Conservation (phyloP, 805 yeast genomes). For the Ogataea populi-albae region DNA sequence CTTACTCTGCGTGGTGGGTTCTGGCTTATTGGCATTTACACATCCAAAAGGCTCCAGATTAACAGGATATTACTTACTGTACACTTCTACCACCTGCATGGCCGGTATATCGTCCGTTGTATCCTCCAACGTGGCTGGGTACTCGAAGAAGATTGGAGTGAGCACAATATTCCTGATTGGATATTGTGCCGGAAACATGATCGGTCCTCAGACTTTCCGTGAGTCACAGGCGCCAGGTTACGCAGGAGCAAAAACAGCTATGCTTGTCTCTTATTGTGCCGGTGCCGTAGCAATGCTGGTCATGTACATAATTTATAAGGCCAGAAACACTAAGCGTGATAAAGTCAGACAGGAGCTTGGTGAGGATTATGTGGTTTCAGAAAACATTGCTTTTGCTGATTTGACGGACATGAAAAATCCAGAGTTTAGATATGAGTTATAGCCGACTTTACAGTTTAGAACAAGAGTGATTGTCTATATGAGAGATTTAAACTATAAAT, state of each 20-base stretch:
- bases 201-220: constrained; percentile 67
- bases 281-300: constrained; percentile 1
- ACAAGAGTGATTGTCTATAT: too few relatives aligned
- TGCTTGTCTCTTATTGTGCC: constrained; percentile 38
- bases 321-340: constrained; percentile 39
- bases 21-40: constrained; percentile 24
- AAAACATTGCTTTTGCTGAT: constrained; percentile 42
- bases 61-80: constrained; percentile 3
- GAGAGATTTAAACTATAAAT: too few relatives aligned
- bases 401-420: constrained; percentile 53
- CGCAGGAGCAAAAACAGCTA: constrained; percentile 48
- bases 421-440: constrained; percentile 40
- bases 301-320: constrained; percentile 26
- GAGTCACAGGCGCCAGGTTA: constrained; percentile 52
- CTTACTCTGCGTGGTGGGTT: constrained; percentile 15
- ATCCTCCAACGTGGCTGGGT: constrained; percentile 41
- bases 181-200: constrained; percentile 59
- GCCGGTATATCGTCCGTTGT: constrained; percentile 5
- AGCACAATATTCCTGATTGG: constrained; percentile 55
- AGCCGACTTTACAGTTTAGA: too few relatives aligned
- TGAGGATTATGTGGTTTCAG: constrained; percentile 8
- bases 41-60: constrained; percentile 1
- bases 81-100: constrained; percentile 1
- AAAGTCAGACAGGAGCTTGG: constrained; percentile 19
- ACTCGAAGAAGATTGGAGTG: constrained; percentile 55